Conservation (phyloP, 805 yeast species). For the Deakozyma indianensis region DNA sequence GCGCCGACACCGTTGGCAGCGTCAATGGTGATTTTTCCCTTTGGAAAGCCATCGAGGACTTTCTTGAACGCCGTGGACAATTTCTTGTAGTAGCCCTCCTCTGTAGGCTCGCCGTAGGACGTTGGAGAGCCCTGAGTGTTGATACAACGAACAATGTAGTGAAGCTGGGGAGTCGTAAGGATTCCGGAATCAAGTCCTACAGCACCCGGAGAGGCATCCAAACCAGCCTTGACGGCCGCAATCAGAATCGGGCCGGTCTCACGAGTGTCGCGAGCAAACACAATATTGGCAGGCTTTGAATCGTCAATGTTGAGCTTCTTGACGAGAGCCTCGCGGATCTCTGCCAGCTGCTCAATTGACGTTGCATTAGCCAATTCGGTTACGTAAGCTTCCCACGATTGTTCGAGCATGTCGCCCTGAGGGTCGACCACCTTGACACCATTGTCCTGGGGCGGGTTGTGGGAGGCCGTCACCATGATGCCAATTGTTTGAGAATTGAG, state of each 20-base stretch:
- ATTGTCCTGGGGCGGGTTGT: slow-evolving; percentile 82
- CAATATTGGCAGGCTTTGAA: slow-evolving; percentile 29
- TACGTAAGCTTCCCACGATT: slow-evolving; percentile 72
- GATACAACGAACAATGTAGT: slow-evolving; percentile 60
- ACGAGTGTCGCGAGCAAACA: slow-evolving; percentile 80
- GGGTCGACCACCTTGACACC: slow-evolving; percentile 95
- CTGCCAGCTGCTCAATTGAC: slow-evolving; percentile 30
- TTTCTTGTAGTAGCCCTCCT: slow-evolving; percentile 56
- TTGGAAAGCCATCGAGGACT: slow-evolving; percentile 21
- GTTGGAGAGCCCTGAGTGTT: slow-evolving; percentile 37
- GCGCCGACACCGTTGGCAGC: slow-evolving; percentile 98
- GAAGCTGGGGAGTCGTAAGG: slow-evolving; percentile 89
- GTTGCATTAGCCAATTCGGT: slow-evolving; percentile 63
- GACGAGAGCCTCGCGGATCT: slow-evolving; percentile 26
- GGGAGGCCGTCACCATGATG: slow-evolving; percentile 95
- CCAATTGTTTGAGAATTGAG: slow-evolving; percentile 63
- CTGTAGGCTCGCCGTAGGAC: slow-evolving; percentile 46
- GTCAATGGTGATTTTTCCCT: slow-evolving; percentile 50
- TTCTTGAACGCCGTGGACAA: slow-evolving; percentile 37
- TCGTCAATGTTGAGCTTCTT: slow-evolving; percentile 33
- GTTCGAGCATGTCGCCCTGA: slow-evolving; percentile 74
- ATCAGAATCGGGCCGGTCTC: slow-evolving; percentile 63
- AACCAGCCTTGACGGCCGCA: slow-evolving; percentile 45
- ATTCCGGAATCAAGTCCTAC: slow-evolving; percentile 43
- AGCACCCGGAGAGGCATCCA: slow-evolving; percentile 32